These are phyloP conservation scores for Saccharomycopsis synnaedendra DNA, from an alignment of 805 yeast genomes.

Conservation along the genomic window DNA sequence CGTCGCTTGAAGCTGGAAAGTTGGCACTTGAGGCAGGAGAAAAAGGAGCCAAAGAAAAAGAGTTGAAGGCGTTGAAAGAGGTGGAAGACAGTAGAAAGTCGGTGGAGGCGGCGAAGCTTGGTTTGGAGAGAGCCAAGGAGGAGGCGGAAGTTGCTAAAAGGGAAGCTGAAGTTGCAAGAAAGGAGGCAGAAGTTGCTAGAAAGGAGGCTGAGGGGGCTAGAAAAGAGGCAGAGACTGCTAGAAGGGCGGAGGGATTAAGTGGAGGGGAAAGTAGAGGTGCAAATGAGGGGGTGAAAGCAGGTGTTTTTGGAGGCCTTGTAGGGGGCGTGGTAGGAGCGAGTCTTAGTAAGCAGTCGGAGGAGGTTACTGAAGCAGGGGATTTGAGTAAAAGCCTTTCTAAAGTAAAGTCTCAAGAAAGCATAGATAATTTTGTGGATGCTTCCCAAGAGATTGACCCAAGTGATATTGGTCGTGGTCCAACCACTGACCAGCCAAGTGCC, in stretches of 20 bases:
- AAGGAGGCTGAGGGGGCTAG: background rate
- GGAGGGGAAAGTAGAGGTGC: background rate
- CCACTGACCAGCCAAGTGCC: conserved; percentile 22
- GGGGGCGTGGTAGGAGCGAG: too few relatives aligned
- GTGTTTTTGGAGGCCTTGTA: background rate
- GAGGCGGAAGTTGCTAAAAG: too few relatives aligned
- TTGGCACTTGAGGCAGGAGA: background rate
- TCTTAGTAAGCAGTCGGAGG: too few relatives aligned
- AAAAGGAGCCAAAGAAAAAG: background rate
- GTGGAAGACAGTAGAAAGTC: too few relatives aligned
- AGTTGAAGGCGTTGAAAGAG: too few relatives aligned
- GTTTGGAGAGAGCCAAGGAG: too few relatives aligned
- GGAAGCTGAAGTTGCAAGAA: background rate
- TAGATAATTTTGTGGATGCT: conserved; percentile 13
- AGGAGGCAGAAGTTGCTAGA: background rate
- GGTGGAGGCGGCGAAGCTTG: too few relatives aligned
- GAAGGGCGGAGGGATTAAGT: background rate
- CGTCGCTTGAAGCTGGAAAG: background rate
- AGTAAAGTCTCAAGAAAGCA: background rate
- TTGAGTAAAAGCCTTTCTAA: too few relatives aligned
- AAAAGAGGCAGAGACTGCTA: background rate
- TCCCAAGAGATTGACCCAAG: conserved; percentile 14
- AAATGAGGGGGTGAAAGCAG: background rate
- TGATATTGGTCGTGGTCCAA: conserved; percentile 3
- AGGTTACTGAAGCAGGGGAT: too few relatives aligned